Conservation (phyloP, 768 basidiomycete genomes). For the Gautieria morchelliformis region DNA sequence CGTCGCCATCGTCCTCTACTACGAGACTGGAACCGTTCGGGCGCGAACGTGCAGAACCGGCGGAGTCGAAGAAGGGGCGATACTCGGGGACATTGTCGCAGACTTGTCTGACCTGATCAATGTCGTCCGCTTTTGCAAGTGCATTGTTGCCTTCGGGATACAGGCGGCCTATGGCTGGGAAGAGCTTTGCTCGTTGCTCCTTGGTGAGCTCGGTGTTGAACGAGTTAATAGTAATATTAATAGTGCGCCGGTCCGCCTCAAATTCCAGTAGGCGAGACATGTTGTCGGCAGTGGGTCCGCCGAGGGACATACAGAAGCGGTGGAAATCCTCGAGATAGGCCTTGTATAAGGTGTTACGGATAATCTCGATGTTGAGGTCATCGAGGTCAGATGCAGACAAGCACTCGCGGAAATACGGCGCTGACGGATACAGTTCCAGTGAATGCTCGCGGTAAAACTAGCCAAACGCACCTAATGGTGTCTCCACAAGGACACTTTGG, state of each 20-base stretch:
- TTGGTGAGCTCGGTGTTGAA: constrained; percentile 93
- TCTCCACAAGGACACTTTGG: constrained; percentile 94
- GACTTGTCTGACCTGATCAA: constrained; percentile 82
- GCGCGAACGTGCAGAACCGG: constrained; percentile 20
- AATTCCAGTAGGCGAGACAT: constrained; percentile 91
- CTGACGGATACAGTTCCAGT: constrained; percentile 24
- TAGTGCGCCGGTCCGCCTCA: constrained; percentile 92
- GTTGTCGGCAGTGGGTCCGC: constrained; percentile 79
- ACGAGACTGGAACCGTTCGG: constrained; percentile 13
- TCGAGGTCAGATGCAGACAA: constrained; percentile 93
- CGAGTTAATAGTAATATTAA: constrained; percentile 99
- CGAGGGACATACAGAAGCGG: constrained; percentile 67
- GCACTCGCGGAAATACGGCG: constrained; percentile 95
- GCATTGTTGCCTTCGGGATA: constrained; percentile 95
- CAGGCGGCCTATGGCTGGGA: constrained; percentile 87
- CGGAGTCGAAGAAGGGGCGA: constrained; percentile 74
- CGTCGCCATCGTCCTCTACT: constrained; percentile 21
- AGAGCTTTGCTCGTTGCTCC: constrained; percentile 88
- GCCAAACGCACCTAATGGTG: constrained; percentile 74
- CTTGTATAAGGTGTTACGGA: constrained; percentile 98
- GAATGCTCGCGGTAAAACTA: neutral
- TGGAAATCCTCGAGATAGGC: constrained; percentile 98
- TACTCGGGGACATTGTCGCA: constrained; percentile 89
- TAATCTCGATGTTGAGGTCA: constrained; percentile 98
- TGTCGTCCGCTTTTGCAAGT: constrained; percentile 88